Evolutionary conservation across 345 rosid species (phyloP), one percentile per base, ranked within the genome.

Genomic region (Reutealis trisperma): DNA sequence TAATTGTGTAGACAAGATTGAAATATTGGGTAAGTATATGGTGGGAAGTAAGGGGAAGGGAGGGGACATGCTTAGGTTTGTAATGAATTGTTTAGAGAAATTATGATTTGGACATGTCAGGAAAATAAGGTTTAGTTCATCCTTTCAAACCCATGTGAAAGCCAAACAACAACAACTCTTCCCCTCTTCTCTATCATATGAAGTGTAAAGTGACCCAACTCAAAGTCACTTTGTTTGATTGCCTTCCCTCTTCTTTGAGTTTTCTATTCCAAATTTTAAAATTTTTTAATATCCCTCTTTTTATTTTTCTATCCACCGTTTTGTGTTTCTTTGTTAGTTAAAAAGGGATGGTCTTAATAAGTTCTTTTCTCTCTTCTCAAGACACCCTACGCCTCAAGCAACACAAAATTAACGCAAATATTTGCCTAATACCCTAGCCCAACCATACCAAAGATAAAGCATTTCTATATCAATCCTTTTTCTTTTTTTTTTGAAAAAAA

Each of bases 291-390:
- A 27, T 22, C 60, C 57, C 13, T 42, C 21, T 41, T 4, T 2
- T 41, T 65, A 21, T 58, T 61, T 55, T 61, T 6, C 2, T 32
- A 37, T 47, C 13, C 67, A 73, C 44, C 5, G 5, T 34, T 27
- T 45, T 32, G n/a, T 22, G 42, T 66, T 73, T 63, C 37, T 45
- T 63, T 59, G 67, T 45, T 69, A 63, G 61, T 78, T 57, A 13
- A 79, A 79, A 66, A 52, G 61, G 75, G 27, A 49, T 75, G 67
- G 51, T 71, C 69, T 30, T 45, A 76, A 42, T 70, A 79, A 49
- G 80, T 84, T 84, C 86, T 63, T 82, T 82, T 80, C 85, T 82
- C 82, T 77, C 34, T 41, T 85, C 74, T 79, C 80, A 80, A 72
- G 85, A 74, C 76, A 82, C 74, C 87, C 78, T n/a, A 60, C 57